A percentile compares a stretch with the other conserved stretches of the same genome.
Conservation (phyloP, 2,329 filamentous ascomycete genomes). For the Colletotrichum limetticola region DNA sequence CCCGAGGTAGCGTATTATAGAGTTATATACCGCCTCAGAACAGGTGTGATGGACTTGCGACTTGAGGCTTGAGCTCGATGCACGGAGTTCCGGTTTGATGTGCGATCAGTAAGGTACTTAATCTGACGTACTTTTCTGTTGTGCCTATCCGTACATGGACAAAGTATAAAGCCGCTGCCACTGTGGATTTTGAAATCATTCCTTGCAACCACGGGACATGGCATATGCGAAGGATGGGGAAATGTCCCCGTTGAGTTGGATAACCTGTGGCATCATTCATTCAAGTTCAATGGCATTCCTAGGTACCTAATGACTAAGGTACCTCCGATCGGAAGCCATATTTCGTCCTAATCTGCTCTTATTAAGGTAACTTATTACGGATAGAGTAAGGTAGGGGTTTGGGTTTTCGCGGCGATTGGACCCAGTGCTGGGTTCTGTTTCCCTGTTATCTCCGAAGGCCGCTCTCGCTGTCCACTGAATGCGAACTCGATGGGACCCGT, state of each 20-base stretch:
- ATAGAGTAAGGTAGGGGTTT: background rate
- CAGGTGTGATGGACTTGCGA: background rate
- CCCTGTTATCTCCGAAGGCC: constrained; percentile 25
- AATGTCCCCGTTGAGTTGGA: background rate
- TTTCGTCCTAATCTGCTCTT: background rate
- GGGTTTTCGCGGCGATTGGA: constrained; percentile 18
- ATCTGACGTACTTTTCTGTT: too few species aligned
- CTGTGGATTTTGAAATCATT: background rate
- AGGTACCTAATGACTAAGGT: background rate
- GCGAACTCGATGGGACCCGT: constrained; percentile 11
- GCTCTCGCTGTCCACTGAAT: background rate
- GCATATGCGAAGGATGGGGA: background rate
- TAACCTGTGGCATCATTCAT: background rate
- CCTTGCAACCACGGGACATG: background rate
- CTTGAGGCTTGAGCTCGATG: too few species aligned
- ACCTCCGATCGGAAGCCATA: background rate
- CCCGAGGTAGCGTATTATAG: constrained; percentile 27
- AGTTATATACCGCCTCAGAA: constrained; percentile 25
- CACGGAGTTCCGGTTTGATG: background rate
- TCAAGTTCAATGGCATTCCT: background rate
- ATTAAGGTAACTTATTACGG: background rate
- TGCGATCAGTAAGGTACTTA: background rate
- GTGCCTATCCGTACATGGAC: too few species aligned
- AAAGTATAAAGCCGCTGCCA: background rate
- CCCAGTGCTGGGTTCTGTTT: background rate